Conservation (phyloP, 495 filamentous ascomycete species). For the Aspergillus sclerotiicarbonarius region DNA sequence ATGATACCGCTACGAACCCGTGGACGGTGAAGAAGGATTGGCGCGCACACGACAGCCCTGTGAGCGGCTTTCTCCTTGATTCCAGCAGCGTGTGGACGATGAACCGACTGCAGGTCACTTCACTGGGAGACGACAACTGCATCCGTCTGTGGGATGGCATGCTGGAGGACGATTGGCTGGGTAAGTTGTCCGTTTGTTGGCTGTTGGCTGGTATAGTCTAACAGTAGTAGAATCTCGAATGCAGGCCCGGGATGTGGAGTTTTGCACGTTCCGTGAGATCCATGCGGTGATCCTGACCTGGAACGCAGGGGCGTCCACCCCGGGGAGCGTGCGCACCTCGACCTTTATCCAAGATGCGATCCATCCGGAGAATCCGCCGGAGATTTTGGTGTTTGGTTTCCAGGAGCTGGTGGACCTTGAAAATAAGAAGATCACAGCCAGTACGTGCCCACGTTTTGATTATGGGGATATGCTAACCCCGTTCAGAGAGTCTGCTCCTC, state of each 20-base stretch:
- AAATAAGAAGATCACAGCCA: conserved; percentile 96
- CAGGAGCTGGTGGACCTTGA: conserved; percentile 96
- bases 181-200: conserved; percentile 40
- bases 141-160: conserved; percentile 91
- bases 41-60: conserved; percentile 82
- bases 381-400: conserved; percentile 94
- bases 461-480: conserved; percentile 20
- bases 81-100: conserved; percentile 81
- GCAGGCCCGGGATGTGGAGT: conserved; percentile 76
- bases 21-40: conserved; percentile 94
- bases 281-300: conserved; percentile 80
- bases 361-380: conserved; percentile 68
- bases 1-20: conserved; percentile 75
- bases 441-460: conserved; percentile 41
- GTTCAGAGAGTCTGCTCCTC: conserved; percentile 60
- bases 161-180: conserved; percentile 88
- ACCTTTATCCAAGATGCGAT: conserved; percentile 76
- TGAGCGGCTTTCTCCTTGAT: conserved; percentile 74
- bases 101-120: conserved; percentile 82
- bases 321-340: conserved; percentile 71
- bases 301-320: conserved; percentile 94
- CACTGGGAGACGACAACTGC: conserved; percentile 82
- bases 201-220: conserved; percentile 22
- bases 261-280: conserved; percentile 80
- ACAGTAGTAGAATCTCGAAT: conserved; percentile 67